Evolutionary conservation across 768 basidiomycete genomes (phyloP), one percentile per base, ranked within the genome.

Genomic region (Tylopilus plumbeoviolaceoides): DNA sequence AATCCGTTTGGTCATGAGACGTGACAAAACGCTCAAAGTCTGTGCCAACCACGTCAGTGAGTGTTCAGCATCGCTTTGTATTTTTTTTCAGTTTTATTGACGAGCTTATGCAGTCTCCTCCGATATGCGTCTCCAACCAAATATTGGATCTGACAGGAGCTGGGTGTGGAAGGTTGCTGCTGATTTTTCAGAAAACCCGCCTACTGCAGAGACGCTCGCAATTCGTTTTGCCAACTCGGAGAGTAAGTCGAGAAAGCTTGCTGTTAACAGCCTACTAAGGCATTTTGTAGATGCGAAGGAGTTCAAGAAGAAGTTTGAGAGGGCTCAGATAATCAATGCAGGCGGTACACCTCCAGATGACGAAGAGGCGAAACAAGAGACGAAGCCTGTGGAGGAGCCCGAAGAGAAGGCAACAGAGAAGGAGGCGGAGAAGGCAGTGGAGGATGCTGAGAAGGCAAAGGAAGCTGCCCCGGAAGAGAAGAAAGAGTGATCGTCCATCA

Each of bases 21-120:
- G 97, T 73, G 97, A 99, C 81, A 98, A 98, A 85, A 99, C 97
- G 44, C 80, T 93, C 73, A 98, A 99, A 73, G 95, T 98, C 74
- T 98, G 97, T 73, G 97, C 97, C 53, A 99, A 99, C 77, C 97
- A 98, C 75, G 73, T 83, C 59, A 84, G 97, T 98, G 65, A 74
- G 78, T 73, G 11, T 44, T n/a, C 46, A 14, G 23, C 33, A 35
- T 47, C 41, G 18, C 30, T 41, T 23, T 21, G 48, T 12, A 21
- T 38, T 12, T 21, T 36, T 45, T 50, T 31, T n/a, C 20, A 41
- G 12, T 9, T 12, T 39, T n/a, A 42, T 48, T 58, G 17, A 59
- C 55, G 20, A 43, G 27, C 36, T 33, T 47, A n/a, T 30, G 61
- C 23, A 98, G 95, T 98, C 69, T 73, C 89, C 23, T 56, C 78